Evolutionary conservation across 2,329 filamentous ascomycete species (phyloP).

Genomic region (Metarhizium sp.): DNA sequence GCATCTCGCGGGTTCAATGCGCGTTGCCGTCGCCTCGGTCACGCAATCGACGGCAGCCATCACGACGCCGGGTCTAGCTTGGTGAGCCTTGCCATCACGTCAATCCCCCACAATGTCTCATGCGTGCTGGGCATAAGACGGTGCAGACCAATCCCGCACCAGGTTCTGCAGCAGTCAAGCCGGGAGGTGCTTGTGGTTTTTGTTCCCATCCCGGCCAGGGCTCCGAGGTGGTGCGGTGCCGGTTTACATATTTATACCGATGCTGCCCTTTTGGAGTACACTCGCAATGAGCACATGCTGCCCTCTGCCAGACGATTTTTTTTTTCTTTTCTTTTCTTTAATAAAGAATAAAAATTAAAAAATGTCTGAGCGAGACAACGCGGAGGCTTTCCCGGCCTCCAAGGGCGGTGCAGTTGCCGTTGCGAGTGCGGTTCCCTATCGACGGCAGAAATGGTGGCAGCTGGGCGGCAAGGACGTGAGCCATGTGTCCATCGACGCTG

Average conservation of each 20-base stretch:
- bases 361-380: background rate
- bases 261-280: background rate
- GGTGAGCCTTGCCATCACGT: background rate
- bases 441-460: constrained; percentile 4
- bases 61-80: background rate
- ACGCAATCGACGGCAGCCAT: constrained; percentile 3
- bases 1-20: too few relatives aligned
- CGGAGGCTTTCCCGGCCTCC: background rate
- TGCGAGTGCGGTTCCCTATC: background rate
- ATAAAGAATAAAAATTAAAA: too few relatives aligned
- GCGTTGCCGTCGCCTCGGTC: background rate
- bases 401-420: background rate
- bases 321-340: background rate
- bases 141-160: too few relatives aligned
- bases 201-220: background rate
- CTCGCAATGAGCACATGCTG: background rate
- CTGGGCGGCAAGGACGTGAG: constrained; percentile 4
- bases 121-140: background rate
- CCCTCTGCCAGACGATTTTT: background rate
- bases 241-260: background rate
- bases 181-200: too few relatives aligned
- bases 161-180: background rate
- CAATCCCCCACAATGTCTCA: background rate
- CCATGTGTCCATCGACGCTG: constrained; percentile 6
- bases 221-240: background rate